These are phyloP conservation scores for Candida oleophila DNA, from an alignment of 805 yeast genomes.

Conservation along the genomic window DNA sequence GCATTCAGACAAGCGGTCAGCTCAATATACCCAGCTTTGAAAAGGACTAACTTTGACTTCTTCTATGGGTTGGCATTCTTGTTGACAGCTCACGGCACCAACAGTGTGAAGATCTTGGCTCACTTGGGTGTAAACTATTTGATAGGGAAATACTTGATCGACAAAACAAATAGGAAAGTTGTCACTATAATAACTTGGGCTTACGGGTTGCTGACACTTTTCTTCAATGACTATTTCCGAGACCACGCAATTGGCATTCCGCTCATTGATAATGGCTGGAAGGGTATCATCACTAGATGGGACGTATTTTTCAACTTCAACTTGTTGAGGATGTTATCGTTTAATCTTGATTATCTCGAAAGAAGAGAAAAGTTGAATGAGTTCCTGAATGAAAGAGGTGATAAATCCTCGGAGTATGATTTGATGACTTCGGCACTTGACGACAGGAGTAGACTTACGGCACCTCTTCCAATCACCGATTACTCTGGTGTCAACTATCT, in stretches of 20 bases:
- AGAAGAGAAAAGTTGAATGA: constrained; percentile 20
- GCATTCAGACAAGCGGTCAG: constrained; percentile 41
- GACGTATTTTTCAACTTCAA: constrained; percentile 94
- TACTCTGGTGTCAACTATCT: constrained; percentile 67
- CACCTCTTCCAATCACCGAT: constrained; percentile 58
- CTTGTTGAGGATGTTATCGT: constrained; percentile 78
- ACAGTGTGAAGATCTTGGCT: constrained; percentile 55
- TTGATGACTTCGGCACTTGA: constrained; percentile 23
- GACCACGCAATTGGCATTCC: constrained; percentile 53
- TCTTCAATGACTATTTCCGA: constrained; percentile 70
- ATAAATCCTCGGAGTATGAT: background rate
- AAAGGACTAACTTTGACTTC: constrained; percentile 68
- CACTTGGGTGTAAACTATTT: constrained; percentile 57
- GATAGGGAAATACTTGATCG: constrained; percentile 38
- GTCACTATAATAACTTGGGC: constrained; percentile 62
- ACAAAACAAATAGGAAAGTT: constrained; percentile 22
- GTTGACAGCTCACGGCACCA: constrained; percentile 77
- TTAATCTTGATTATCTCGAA: constrained; percentile 70
- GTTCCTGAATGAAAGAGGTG: constrained; percentile 6
- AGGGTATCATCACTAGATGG: constrained; percentile 88
- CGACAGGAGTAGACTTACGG: constrained; percentile 65
- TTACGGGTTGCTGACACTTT: constrained; percentile 76
- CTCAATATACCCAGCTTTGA: constrained; percentile 15
- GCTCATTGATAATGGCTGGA: constrained; percentile 57
- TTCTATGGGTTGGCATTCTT: constrained; percentile 69